phyloP scores from a whole-genome alignment of 1,284 basidiomycete species.

The Moesziomyces parantarcticus region DNA sequence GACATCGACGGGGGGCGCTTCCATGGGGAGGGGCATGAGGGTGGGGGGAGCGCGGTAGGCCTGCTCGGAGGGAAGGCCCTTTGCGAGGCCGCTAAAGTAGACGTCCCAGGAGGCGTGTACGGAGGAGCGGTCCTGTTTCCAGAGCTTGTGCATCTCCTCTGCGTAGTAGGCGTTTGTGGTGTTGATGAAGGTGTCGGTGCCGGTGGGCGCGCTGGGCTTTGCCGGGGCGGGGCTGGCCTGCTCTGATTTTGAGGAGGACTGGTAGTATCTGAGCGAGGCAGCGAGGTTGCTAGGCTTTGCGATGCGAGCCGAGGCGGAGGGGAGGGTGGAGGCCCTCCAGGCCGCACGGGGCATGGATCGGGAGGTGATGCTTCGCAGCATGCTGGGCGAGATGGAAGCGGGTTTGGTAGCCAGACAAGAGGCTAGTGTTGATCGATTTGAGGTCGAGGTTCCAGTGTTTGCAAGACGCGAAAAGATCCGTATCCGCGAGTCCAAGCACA shows the following conservation, averaged over 20 bases:
- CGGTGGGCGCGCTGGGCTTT: slow-evolving; percentile 54
- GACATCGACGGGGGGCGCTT: slow-evolving; percentile 80
- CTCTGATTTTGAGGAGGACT: slow-evolving; percentile 36
- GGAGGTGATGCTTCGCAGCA: slow-evolving; percentile 53
- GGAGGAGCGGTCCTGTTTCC: slow-evolving; percentile 77
- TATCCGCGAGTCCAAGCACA: too few relatives aligned
- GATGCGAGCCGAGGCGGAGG: slow-evolving; percentile 43
- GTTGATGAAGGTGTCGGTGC: slow-evolving; percentile 60
- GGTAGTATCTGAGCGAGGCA: slow-evolving; percentile 37
- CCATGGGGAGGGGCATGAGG: slow-evolving; percentile 76
- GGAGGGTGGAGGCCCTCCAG: slow-evolving; percentile 38
- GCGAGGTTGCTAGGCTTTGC: slow-evolving; percentile 19
- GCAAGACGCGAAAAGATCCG: too few relatives aligned
- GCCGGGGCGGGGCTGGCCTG: slow-evolving; percentile 51
- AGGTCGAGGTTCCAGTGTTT: too few relatives aligned
- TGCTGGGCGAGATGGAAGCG: slow-evolving; percentile 5
- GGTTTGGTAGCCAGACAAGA: too few relatives aligned
- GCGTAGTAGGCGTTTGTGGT: slow-evolving; percentile 94
- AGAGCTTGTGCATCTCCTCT: slow-evolving; percentile 76
- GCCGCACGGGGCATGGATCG: slow-evolving; percentile 40
- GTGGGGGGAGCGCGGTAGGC: slow-evolving; percentile 87
- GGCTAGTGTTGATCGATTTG: too few relatives aligned
- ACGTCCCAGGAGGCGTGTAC: slow-evolving; percentile 95
- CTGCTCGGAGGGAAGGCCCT: slow-evolving; percentile 82
- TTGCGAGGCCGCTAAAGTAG: slow-evolving; percentile 93